Evolutionary conservation across 306 rosid genomes (phyloP).

Genomic region (Rubus parviflorus): DNA sequence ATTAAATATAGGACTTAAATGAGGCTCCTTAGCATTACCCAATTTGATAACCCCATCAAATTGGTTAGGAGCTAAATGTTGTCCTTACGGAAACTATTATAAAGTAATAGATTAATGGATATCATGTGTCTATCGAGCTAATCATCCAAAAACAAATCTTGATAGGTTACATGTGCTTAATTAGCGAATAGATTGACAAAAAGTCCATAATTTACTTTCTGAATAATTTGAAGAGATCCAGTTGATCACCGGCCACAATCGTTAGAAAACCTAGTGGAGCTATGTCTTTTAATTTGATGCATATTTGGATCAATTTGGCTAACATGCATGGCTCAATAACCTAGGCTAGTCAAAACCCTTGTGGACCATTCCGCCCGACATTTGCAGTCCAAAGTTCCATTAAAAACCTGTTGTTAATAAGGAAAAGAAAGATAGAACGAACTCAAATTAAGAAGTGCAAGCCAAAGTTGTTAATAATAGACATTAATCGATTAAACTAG

Average conservation of each 20-base stretch:
- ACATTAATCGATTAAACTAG: constrained; percentile 26
- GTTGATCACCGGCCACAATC: background rate
- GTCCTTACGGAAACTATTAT: too few species aligned
- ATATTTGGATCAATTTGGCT: constrained; percentile 27
- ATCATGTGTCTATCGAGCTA: background rate
- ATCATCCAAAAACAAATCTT: background rate
- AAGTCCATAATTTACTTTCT: background rate
- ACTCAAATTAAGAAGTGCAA: constrained; percentile 38
- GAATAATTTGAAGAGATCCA: background rate
- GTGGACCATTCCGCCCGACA: constrained; percentile 60
- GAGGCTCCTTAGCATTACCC: too few species aligned
- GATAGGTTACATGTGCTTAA: background rate
- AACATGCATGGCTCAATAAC: constrained; percentile 21
- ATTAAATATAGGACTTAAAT: too few species aligned
- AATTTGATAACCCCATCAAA: too few species aligned
- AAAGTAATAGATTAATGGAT: too few species aligned
- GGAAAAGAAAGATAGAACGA: constrained; percentile 18
- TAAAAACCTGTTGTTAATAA: constrained; percentile 29
- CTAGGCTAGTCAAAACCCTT: constrained; percentile 49
- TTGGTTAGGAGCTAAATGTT: too few species aligned
- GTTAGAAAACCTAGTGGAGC: background rate
- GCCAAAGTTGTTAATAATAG: constrained; percentile 30
- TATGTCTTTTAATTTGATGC: background rate
- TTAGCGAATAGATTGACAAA: background rate
- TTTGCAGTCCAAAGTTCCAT: constrained; percentile 38